These are phyloP conservation scores for Patellaria atrata DNA, from an alignment of 495 filamentous ascomycete genomes.

Conservation along the genomic window DNA sequence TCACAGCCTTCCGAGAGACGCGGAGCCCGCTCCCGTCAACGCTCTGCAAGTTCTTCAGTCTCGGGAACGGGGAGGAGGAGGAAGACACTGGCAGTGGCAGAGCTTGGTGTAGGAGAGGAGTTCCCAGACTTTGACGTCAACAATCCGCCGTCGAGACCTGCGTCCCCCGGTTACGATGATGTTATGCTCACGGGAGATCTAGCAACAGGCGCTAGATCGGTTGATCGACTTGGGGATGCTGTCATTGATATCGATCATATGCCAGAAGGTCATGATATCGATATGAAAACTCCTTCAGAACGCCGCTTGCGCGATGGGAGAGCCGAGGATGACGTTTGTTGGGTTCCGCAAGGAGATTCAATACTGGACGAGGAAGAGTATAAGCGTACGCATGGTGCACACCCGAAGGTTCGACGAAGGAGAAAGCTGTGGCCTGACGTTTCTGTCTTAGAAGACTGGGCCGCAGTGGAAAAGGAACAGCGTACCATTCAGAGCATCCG, in stretches of 20 bases:
- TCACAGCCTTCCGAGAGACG: constrained; percentile 8
- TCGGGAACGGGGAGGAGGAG: constrained; percentile 16
- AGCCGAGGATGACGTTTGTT: constrained; percentile 85
- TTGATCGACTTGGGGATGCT: constrained; percentile 31
- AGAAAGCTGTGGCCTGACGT: constrained; percentile 55
- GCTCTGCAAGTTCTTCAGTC: constrained; percentile 8
- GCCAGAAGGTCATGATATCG: constrained; percentile 7
- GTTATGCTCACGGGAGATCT: constrained; percentile 53
- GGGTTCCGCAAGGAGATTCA: constrained; percentile 63
- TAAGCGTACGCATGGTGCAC: constrained; percentile 28
- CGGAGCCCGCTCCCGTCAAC: constrained; percentile 5
- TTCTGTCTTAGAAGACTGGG: constrained; percentile 77
- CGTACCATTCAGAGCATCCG: constrained; percentile 66
- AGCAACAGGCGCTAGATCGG: constrained; percentile 21
- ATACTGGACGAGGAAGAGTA: constrained; percentile 68
- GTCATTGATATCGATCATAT: constrained; percentile 45
- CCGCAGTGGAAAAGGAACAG: constrained; percentile 76
- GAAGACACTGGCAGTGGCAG: constrained; percentile 17
- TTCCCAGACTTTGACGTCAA: constrained; percentile 77
- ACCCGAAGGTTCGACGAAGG: constrained; percentile 26
- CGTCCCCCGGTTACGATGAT: constrained; percentile 70
- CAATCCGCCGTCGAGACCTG: constrained; percentile 88
- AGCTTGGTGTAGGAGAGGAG: background rate
- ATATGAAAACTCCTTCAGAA: constrained; percentile 25
- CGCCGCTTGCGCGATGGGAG: constrained; percentile 38